phyloP scores from a whole-genome alignment of 2,329 filamentous ascomycete genomes.

The Beauveria asiatica region DNA sequence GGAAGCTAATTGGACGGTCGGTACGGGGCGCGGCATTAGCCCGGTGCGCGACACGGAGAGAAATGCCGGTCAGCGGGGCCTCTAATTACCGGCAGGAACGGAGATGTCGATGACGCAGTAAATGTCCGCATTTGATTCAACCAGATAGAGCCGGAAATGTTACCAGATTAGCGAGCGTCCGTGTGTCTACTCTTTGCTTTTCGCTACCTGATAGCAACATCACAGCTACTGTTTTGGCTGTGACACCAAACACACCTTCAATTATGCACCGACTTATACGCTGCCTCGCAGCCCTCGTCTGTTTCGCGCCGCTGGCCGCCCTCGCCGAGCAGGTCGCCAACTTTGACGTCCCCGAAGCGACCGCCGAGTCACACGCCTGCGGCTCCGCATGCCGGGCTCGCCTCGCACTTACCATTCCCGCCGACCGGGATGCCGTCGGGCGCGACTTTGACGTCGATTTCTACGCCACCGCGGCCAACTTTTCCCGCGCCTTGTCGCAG shows the following conservation, averaged over 20 bases:
- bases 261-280: neutral
- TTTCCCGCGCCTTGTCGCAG: neutral
- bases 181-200: neutral
- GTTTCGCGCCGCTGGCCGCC: neutral
- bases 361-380: conserved; percentile 8
- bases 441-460: conserved; percentile 12
- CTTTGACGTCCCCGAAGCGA: neutral
- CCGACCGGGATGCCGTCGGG: conserved; percentile 8
- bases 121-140: neutral
- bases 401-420: conserved; percentile 11
- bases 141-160: neutral
- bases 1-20: neutral
- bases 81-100: neutral
- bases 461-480: conserved; percentile 13
- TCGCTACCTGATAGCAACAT: neutral
- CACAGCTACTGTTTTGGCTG: neutral
- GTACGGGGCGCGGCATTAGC: neutral
- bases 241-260: neutral
- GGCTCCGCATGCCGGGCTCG: conserved; percentile 8
- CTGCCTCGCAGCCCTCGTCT: neutral
- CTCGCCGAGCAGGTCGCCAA: conserved; percentile 4
- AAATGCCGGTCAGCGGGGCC: neutral
- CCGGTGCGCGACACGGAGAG: neutral
- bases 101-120: neutral
- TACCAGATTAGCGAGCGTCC: neutral